Conservation (phyloP, 257 asterid species). For the Solanum okadae region DNA sequence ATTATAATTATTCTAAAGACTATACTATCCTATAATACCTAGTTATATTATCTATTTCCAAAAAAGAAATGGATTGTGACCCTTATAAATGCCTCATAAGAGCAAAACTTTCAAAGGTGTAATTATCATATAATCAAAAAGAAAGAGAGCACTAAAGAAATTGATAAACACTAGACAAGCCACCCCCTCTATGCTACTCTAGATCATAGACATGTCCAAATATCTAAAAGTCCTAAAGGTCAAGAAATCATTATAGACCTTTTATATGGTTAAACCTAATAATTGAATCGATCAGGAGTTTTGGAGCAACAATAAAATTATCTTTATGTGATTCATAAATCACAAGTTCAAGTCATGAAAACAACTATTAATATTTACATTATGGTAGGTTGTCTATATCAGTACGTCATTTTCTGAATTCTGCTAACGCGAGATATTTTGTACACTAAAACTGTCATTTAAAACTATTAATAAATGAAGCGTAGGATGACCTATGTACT, state of each 20-base stretch:
- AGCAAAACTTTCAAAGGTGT: conserved; percentile 12
- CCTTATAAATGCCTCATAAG: conserved; percentile 39
- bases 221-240: background rate
- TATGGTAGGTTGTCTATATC: background rate
- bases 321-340: background rate
- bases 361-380: background rate
- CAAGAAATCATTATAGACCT: background rate
- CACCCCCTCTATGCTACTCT: background rate
- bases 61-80: conserved; percentile 84
- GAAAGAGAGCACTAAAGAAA: conserved; percentile 33
- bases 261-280: background rate
- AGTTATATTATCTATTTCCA: conserved; percentile 4
- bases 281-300: background rate
- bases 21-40: conserved; percentile 26
- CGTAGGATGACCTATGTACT: background rate
- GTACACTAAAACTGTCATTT: background rate
- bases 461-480: background rate
- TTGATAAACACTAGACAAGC: conserved; percentile 3
- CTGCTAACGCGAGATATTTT: background rate
- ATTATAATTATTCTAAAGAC: background rate
- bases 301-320: background rate
- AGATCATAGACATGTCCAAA: background rate
- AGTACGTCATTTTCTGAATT: background rate
- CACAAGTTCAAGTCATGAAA: background rate
- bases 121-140: conserved; percentile 28